Conservation (phyloP, 176 grass and related monocot species). For the Ananas comosus region DNA sequence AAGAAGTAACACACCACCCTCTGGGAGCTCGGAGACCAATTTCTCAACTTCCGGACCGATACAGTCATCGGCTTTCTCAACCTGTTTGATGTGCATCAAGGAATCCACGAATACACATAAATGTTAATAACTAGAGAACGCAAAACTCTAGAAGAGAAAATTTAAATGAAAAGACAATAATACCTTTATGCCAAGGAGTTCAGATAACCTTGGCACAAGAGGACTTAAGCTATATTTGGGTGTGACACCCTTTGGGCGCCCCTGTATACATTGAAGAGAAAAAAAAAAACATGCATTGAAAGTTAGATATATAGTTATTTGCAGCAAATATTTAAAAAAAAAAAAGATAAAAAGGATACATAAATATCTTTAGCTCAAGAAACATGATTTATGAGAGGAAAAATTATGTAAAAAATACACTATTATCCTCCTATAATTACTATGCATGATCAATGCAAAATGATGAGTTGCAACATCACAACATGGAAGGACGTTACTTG, state of each 20-base stretch:
- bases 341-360: not conserved
- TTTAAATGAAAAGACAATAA: not conserved
- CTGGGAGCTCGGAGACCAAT: constrained; percentile 29
- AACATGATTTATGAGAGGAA: no score
- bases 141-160: not conserved
- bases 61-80: constrained; percentile 38
- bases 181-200: constrained; percentile 40
- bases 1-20: constrained; percentile 36
- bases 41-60: constrained; percentile 43
- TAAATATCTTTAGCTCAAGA: no score
- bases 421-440: no score
- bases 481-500: no score
- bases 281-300: not conserved
- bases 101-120: not conserved
- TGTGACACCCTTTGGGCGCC: constrained; percentile 33
- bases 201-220: constrained; percentile 42
- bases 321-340: not conserved
- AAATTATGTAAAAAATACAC: no score
- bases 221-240: constrained; percentile 38
- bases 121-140: constrained; percentile 4
- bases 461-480: no score
- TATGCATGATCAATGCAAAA: no score
- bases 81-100: constrained; percentile 15
- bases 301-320: not conserved
- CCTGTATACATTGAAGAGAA: constrained; percentile 18